Base-by-base conservation (phyloP, 768 basidiomycete species). In the Suillus occidentalis region DNA sequence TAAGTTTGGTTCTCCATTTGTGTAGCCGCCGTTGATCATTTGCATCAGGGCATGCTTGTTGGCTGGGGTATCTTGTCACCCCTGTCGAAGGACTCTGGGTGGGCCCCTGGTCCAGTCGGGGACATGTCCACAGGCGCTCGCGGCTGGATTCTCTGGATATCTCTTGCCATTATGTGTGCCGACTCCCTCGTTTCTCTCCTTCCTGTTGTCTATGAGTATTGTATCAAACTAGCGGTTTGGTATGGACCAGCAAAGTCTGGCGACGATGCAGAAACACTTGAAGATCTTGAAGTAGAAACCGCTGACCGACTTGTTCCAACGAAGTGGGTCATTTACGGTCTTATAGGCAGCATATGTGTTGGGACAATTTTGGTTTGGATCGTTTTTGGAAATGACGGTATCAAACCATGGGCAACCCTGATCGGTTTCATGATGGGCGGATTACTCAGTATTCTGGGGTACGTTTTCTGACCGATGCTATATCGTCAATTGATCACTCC, bases 51-150 rank as follows among this genome's bases (percentile, higher is more conserved):
- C 36, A 98, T 97, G 97, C 68, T 98, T n/a, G 88, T 91, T 12
- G 97, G 97, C 10, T 99, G 97, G 97, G 96, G 87, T 5, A 78
- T 98, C 25, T 80, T 99, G n/a, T 94, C 94, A 0, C 97, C 97
- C 6, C 72, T 98, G 8, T 85, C 95, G 7, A 95, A 94, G 71
- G 70, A 84, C 55, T 75, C 80, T 0, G 94, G 92, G 13, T 99
- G 97, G 97, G 96, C 97, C 0, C 95, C 97, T 53, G 97, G 95
- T 6, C 88, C 91, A 10, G 94, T 97, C 6, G 87, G 89, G 1
- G 92, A 94, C 69, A 94, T 95, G 85, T 83, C 89, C 6, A 83
- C 84, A 65, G 97, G 97, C 49, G 89, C 95, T n/a, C 86, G 96
- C 60, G 94, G 94, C 40, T 97, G 94, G 94, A 95, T 97, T 62